These are phyloP conservation scores for Yarrowia osloensis DNA, from an alignment of 805 yeast species.

Conservation along the genomic window DNA sequence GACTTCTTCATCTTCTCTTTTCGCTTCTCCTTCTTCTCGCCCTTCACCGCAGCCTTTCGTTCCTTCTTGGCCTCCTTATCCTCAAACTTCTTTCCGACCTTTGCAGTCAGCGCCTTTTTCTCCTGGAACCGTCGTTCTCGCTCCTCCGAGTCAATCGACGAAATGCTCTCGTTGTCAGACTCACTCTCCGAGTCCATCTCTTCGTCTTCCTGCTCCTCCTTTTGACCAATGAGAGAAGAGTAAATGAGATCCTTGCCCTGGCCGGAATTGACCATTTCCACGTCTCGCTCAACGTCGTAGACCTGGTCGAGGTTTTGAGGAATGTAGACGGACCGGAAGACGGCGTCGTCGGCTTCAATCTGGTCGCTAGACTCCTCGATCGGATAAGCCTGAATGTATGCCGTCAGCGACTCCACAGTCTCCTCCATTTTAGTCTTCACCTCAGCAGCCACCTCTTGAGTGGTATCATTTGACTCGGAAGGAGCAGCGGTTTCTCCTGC, in stretches of 20 bases:
- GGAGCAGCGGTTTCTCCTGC: too few species aligned
- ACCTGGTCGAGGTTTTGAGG: constrained; percentile 61
- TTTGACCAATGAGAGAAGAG: constrained; percentile 40
- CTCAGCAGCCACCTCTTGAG: too few species aligned
- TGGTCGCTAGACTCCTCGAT: constrained; percentile 40
- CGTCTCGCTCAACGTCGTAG: constrained; percentile 68
- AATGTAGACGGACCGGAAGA: constrained; percentile 82
- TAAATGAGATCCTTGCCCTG: constrained; percentile 73
- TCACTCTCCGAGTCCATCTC: constrained; percentile 36
- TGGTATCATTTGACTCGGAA: too few species aligned
- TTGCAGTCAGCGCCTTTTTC: constrained; percentile 45
- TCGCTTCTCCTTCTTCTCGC: constrained; percentile 74
- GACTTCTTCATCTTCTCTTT: constrained; percentile 75
- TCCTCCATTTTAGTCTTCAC: constrained; percentile 37
- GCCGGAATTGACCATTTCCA: constrained; percentile 70
- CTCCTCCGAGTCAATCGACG: constrained; percentile 33
- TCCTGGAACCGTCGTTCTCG: constrained; percentile 49
- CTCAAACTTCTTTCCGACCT: constrained; percentile 70
- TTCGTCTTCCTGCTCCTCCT: constrained; percentile 36
- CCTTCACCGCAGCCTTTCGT: constrained; percentile 75
- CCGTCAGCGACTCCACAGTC: constrained; percentile 38
- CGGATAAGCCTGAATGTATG: constrained; percentile 37
- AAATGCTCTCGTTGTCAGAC: constrained; percentile 38
- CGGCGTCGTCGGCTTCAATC: constrained; percentile 74
- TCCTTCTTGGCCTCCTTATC: constrained; percentile 76